Base-by-base conservation (phyloP, 2,329 filamentous ascomycete species). In the Colletotrichum sublineola region DNA sequence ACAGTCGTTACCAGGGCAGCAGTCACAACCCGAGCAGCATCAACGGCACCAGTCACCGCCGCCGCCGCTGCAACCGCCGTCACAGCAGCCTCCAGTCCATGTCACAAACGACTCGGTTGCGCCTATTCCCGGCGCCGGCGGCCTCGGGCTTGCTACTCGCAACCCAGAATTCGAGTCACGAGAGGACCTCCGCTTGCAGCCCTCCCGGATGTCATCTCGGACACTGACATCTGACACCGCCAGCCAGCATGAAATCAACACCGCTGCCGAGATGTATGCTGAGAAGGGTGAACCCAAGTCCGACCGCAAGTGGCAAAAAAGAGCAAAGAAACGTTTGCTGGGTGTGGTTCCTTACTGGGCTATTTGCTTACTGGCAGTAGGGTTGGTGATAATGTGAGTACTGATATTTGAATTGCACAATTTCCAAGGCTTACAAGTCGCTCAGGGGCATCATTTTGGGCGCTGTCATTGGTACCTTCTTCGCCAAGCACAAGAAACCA, bases 341-440 rank as follows among this genome's bases (percentile, higher is more conserved):
- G 88, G 88, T 7, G 83, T 91, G 29, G 81, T 92, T 29, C 90
- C 90, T 0, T 87, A 88, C 70, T 92, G 90, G 90, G 89, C 87
- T 1, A 84, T 92, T 40, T 85, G 85, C 57, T 78, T 92, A 15
- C 79, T 87, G 2, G 76, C 83, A 0, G 78, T 86, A 2, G 83
- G 85, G 3, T 76, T 90, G 29, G 74, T 90, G 12, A 76, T 91
- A 44, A 82, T 91, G 79, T 74, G 24, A 67, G 74, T 74, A 24
- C 12, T 42, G 46, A 9, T 24, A n/a, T 29, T 6, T 31, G 29
- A 11, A 14, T 11, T 24, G 31, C 12, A 11, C 15, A 5, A 11
- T 29, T 36, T 18, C n/a, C n/a, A 14, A 52, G 3, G 31, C 58
- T 68, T 33, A 68, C 40, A 44, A 14, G 42, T 20, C 50, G 20